These are phyloP conservation scores for Debaryomyces psychrophilus DNA, from an alignment of 1,139 yeast genomes.

Conservation along the genomic window DNA sequence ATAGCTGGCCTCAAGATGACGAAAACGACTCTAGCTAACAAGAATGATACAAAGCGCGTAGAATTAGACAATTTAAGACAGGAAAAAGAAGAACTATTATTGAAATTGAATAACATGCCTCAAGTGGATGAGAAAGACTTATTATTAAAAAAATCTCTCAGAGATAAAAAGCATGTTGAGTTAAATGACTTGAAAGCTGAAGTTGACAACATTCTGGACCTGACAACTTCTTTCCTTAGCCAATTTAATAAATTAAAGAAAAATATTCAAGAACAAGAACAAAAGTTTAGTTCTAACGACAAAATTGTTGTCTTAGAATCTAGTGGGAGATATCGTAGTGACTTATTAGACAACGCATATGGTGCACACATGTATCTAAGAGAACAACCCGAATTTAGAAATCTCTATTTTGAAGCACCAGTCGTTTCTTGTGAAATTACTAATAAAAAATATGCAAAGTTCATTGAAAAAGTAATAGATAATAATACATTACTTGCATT, in stretches of 20 bases:
- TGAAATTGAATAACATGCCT: conserved; percentile 17
- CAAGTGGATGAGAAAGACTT: conserved; percentile 23
- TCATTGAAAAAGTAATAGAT: conserved; percentile 62
- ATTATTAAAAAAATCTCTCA: conserved; percentile 15
- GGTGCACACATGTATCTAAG: conserved; percentile 37
- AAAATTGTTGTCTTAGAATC: conserved; percentile 48
- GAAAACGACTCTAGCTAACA: conserved; percentile 20
- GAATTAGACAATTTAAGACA: conserved; percentile 26
- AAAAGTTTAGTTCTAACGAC: conserved; percentile 52
- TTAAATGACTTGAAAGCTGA: conserved; percentile 18
- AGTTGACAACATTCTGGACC: conserved; percentile 24
- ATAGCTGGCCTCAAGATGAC: conserved; percentile 24
- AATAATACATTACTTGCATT: conserved; percentile 56
- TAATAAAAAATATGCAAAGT: conserved; percentile 52
- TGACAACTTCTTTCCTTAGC: conserved; percentile 22
- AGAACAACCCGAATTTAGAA: conserved; percentile 32
- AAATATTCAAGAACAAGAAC: conserved; percentile 22
- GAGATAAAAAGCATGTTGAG: conserved; percentile 20
- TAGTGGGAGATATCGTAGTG: conserved; percentile 25
- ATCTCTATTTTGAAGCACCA: conserved; percentile 72
- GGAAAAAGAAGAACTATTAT: conserved; percentile 20
- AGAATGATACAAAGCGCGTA: conserved; percentile 26
- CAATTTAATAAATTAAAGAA: conserved; percentile 23
- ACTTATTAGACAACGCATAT: conserved; percentile 34
- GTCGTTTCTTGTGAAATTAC: conserved; percentile 63